Evolutionary conservation across 2,329 filamentous ascomycete species (phyloP).

Genomic region (Fusarium sambucinum): DNA sequence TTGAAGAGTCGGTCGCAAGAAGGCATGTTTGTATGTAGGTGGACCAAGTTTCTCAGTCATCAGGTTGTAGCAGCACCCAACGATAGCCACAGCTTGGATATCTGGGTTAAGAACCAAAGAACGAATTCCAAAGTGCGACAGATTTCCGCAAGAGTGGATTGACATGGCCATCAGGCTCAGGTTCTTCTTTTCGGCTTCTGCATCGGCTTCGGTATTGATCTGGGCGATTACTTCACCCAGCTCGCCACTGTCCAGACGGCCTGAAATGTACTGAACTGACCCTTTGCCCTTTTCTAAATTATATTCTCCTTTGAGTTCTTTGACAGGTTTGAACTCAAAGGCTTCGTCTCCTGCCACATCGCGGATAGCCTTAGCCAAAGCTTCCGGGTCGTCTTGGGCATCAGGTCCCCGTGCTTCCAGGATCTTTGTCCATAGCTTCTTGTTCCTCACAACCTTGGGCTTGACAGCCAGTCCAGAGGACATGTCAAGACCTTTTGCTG

Average conservation of each 20-base stretch:
- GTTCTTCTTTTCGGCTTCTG: constrained; percentile 49
- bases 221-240: constrained; percentile 74
- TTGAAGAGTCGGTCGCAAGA: constrained; percentile 76
- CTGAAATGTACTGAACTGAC: constrained; percentile 81
- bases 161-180: constrained; percentile 85
- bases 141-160: constrained; percentile 95
- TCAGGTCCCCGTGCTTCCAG: constrained; percentile 55
- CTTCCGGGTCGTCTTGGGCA: constrained; percentile 56
- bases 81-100: constrained; percentile 91
- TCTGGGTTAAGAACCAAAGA: constrained; percentile 86
- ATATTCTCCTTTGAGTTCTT: constrained; percentile 64
- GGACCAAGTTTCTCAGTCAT: constrained; percentile 90
- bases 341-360: constrained; percentile 52
- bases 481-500: constrained; percentile 87
- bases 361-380: constrained; percentile 51
- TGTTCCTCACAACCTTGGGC: constrained; percentile 81
- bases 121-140: constrained; percentile 93
- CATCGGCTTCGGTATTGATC: constrained; percentile 57
- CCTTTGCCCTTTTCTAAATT: constrained; percentile 72
- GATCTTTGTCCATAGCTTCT: constrained; percentile 77
- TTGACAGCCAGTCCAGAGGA: constrained; percentile 80
- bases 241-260: constrained; percentile 79
- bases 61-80: constrained; percentile 98
- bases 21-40: constrained; percentile 85
- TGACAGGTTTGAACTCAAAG: constrained; percentile 62